Evolutionary conservation across 306 rosid species (phyloP).

Genomic region (Fagus crenata): DNA sequence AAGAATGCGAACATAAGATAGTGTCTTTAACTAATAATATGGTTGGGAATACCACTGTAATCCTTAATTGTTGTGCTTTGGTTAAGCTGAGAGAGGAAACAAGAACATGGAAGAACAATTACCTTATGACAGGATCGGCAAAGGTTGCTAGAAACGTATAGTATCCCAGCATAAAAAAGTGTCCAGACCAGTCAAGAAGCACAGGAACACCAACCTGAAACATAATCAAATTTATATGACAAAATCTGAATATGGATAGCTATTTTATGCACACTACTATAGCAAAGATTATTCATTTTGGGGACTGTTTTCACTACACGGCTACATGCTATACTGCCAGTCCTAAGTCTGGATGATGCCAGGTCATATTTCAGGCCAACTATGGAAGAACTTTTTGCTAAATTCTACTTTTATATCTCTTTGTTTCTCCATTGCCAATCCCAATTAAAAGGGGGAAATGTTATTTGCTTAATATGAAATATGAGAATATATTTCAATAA

Average conservation of each 20-base stretch:
- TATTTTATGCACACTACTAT: not conserved
- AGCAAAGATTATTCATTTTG: not conserved
- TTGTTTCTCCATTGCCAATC: not conserved
- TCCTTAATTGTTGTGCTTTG: not conserved
- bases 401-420: slow-evolving; percentile 9
- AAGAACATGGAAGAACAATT: slow-evolving; percentile 13
- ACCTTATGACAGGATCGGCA: slow-evolving; percentile 80
- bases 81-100: not conserved
- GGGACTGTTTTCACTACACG: not conserved
- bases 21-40: slow-evolving; percentile 1
- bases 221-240: slow-evolving; percentile 11
- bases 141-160: slow-evolving; percentile 71
- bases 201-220: slow-evolving; percentile 84
- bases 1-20: not conserved
- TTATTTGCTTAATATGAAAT: not conserved
- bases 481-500: not conserved
- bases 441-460: not conserved
- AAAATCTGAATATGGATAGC: not conserved
- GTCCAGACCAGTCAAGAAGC: slow-evolving; percentile 81
- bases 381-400: not conserved
- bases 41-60: not conserved
- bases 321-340: not conserved
- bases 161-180: slow-evolving; percentile 76
- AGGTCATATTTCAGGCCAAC: not conserved
- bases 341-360: not conserved